These are phyloP conservation scores for Serendipita sp. DNA, from an alignment of 768 basidiomycete species.

Conservation along the genomic window DNA sequence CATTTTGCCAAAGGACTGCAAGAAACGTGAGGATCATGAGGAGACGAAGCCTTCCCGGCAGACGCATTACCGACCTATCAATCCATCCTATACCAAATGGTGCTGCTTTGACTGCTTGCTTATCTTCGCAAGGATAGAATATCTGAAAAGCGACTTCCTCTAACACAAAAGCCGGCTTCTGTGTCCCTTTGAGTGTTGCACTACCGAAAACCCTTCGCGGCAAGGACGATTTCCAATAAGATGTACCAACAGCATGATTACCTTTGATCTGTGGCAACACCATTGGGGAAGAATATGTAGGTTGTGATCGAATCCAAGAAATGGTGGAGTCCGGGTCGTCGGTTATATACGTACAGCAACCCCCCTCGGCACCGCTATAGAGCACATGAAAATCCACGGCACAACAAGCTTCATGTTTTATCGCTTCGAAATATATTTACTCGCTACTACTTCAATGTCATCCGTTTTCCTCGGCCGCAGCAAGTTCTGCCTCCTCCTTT, in stretches of 20 bases:
- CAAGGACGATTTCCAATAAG: background rate
- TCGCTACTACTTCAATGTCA: background rate
- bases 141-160: constrained; percentile 49
- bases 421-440: too few species aligned
- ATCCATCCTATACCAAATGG: constrained; percentile 36
- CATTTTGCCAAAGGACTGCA: constrained; percentile 24
- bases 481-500: constrained; percentile 4
- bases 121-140: constrained; percentile 42
- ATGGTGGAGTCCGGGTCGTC: background rate
- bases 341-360: too few species aligned
- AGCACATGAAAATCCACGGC: too few species aligned
- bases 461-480: background rate
- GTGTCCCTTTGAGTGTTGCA: background rate
- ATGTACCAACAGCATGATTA: background rate
- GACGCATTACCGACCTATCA: constrained; percentile 27
- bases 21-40: background rate
- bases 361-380: too few species aligned
- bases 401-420: too few species aligned
- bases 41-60: background rate
- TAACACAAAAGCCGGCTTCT: constrained; percentile 32
- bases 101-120: constrained; percentile 16
- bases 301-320: too few species aligned
- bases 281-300: background rate
- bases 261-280: background rate
- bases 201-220: background rate